Percentiles rank a stretch among this genome's conserved stretches.
These are phyloP conservation scores for Trypanosoma congolense DNA, from an alignment of 208 protist genomes.

Conservation along the genomic window DNA sequence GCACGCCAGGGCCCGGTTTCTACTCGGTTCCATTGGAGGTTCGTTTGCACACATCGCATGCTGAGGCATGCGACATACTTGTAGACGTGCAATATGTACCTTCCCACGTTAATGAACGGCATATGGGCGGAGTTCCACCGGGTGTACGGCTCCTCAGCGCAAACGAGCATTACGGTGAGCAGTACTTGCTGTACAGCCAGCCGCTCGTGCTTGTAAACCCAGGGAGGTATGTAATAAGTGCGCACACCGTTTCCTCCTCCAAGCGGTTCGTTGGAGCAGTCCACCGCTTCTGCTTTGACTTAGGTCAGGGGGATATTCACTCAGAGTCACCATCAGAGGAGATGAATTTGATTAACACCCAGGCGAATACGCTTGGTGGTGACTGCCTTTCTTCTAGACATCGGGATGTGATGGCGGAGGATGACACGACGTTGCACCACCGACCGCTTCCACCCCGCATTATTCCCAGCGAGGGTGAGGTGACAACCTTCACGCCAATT, in stretches of 20 bases:
- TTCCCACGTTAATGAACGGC: no score
- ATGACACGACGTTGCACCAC: background rate
- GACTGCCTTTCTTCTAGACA: background rate
- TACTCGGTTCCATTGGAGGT: conserved; percentile 25
- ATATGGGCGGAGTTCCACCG: no score
- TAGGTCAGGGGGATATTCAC: conserved; percentile 4
- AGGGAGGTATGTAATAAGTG: conserved; percentile 55
- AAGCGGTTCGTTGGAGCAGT: conserved; percentile 46
- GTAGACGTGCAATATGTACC: conserved; percentile 26
- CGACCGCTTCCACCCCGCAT: conserved; percentile 39
- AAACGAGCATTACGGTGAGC: conserved; percentile 41
- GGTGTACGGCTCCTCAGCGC: conserved; percentile 42
- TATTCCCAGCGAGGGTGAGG: conserved; percentile 45
- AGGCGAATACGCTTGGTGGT: no score
- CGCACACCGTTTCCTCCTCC: conserved; percentile 53
- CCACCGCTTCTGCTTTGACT: conserved; percentile 58
- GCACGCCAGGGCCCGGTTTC: conserved; percentile 20
- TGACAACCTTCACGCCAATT: conserved; percentile 69
- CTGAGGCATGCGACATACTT: conserved; percentile 39
- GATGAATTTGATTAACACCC: background rate
- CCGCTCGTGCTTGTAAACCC: conserved; percentile 54
- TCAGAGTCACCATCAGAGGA: background rate
- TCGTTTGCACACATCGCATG: conserved; percentile 18
- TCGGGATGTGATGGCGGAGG: background rate
- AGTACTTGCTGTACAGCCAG: conserved; percentile 51